Evolutionary conservation across 768 basidiomycete genomes (phyloP), one percentile per base, ranked within the genome.

Genomic region (Kwoniella sp.): DNA sequence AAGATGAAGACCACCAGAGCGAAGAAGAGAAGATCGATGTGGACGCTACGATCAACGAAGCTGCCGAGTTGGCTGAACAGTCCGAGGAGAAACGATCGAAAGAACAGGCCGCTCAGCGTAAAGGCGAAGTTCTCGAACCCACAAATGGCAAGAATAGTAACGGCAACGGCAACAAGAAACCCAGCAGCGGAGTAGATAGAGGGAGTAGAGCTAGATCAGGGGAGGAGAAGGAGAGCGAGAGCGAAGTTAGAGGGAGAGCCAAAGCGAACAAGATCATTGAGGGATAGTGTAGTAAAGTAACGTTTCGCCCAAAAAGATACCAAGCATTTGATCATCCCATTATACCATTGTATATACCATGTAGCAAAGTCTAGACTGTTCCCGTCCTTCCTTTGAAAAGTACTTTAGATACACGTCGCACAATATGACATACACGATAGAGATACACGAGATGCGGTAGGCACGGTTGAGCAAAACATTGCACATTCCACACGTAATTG

Each of bases 31-130:
- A 66, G 30, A 47, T 79, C 13, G 73, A 79, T 58, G 70, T 79
- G 12, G 76, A 77, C 57, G 67, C 63, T 25, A 79, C 78, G 17
- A 79, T 79, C 17, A 63, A 76, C 46, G 78, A 79, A 57, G 78
- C 78, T 13, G 63, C 64, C 24, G 76, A 77, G 40, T 54, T 79
- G 33, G 78, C 75, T 33, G 58, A 57, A 19, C 70, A 77, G 58
- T 67, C 64, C 4, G 68, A 70, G 51, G 60, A 68, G 27, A 66
- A 71, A 63, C 63, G 65, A 33, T 61, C 51, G 2, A 70, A 65
- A 64, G 75, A 69, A 17, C 68, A 68, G 60, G 67, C 67, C 30
- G 71, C 58, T 27, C 69, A 69, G 68, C 62, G 64, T 55, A 76
- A 71, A 55, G 74, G 75, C 0, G 71, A 79, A 59, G 65, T 55